Evolutionary conservation across 1,284 basidiomycete species (phyloP).

Genomic region (Meira miltonrushii): DNA sequence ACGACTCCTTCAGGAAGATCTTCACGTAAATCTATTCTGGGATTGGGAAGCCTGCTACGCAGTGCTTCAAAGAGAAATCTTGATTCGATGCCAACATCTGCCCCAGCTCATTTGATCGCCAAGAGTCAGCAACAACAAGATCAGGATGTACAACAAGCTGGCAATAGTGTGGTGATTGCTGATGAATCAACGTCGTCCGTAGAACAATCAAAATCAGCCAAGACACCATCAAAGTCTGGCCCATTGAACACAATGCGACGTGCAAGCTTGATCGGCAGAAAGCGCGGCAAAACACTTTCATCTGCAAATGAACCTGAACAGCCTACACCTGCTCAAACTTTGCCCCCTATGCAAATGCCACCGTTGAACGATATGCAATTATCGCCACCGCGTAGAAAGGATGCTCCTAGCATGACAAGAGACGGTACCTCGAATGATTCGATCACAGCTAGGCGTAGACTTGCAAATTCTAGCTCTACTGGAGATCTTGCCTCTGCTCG

Average conservation of each 20-base stretch:
- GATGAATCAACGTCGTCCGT: neutral
- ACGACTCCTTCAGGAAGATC: conserved; percentile 23
- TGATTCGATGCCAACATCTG: neutral
- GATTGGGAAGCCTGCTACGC: conserved; percentile 22
- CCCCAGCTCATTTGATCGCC: neutral
- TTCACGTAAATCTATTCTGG: conserved; percentile 42
- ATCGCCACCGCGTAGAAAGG: conserved; percentile 52
- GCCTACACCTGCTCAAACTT: conserved; percentile 55
- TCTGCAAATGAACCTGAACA: conserved; percentile 69
- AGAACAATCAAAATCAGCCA: neutral
- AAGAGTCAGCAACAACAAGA: neutral
- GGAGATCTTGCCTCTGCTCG: neutral
- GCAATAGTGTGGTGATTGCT: neutral
- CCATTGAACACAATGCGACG: conserved; percentile 6
- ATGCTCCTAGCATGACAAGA: too few relatives aligned
- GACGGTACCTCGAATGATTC: too few relatives aligned
- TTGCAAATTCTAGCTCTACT: conserved; percentile 16
- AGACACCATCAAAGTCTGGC: neutral
- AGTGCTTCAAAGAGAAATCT: conserved; percentile 13
- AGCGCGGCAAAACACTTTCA: conserved; percentile 76
- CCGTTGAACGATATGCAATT: conserved; percentile 64
- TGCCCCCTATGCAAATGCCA: conserved; percentile 82
- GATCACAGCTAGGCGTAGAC: neutral
- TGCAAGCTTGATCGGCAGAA: conserved; percentile 72
- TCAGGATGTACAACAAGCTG: neutral